Evolutionary conservation across 352 stramenopile genomes (phyloP), one percentile per base, ranked within the genome.

Genomic region (Halophytophthora polymorphica): DNA sequence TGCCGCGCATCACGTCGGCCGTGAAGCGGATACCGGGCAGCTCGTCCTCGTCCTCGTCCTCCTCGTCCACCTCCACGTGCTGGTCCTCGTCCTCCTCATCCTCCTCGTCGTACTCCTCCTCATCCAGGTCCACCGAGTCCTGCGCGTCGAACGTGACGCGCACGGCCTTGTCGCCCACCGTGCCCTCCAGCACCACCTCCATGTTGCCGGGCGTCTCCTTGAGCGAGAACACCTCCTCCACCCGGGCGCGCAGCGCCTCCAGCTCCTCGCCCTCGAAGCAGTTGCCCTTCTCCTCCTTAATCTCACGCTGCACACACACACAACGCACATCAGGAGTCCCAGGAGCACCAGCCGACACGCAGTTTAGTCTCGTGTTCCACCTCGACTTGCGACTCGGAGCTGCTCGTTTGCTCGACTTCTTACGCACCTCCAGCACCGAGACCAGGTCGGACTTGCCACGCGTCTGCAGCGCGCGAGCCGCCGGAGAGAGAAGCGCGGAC

Each of bases 211-310:
- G 42, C 6, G 65, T 62, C 53, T 93, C 83, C 43, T 74, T 51
- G 35, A 93, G 52, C 50, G 58, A 63, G 46, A 93, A 93, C 8
- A 84, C 65, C 51, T 83, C 61, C 50, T 77, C 67, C 47, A 93
- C 69, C 61, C 87, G 79, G 29, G 67, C 57, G 25, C 82, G 83
- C 42, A 93, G 69, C 42, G 74, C 54, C 55, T 88, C 77, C 42
- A 93, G 69, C 54, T 88, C 77, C 19, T 83, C 63, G 37, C 73
- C 72, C 34, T 90, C 80, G 47, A 89, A 87, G 68, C 73, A 88
- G 69, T 93, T 93, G 60, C 71, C 80, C 69, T 91, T 93, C 60
- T 91, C 80, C 51, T 93, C 80, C 19, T 75, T 61, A 22, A 91
- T 66, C 65, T 93, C 83, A 19, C 83, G 83, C 77, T 88, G 41